A percentile compares a stretch with the other conserved stretches of the same genome.
Evolutionary conservation across 108 stramenopile species (phyloP).

Genomic region (Epipyxis sp.): DNA sequence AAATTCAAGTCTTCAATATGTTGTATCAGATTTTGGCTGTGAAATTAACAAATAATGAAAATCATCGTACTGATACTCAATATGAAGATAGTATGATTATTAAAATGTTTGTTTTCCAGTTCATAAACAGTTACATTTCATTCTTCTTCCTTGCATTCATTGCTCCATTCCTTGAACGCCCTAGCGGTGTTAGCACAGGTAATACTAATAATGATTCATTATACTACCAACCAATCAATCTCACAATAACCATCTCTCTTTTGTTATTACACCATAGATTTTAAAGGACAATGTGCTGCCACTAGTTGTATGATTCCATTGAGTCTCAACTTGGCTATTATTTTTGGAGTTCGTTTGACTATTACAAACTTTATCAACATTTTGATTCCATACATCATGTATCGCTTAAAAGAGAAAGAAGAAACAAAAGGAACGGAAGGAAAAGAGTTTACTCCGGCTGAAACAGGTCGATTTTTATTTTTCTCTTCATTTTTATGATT

Average conservation of each 20-base stretch:
- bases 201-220: too few species aligned
- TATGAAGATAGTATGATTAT: slow-evolving; percentile 87
- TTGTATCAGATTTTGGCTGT: slow-evolving; percentile 41
- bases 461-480: too few species aligned
- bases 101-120: slow-evolving; percentile 95
- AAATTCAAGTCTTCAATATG: slow-evolving; percentile 38
- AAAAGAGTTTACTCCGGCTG: too few species aligned
- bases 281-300: slow-evolving; percentile 28
- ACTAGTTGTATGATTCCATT: slow-evolving; percentile 45
- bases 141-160: slow-evolving; percentile 91
- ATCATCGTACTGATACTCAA: slow-evolving; percentile 84
- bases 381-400: slow-evolving; percentile 31
- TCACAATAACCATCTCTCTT: too few species aligned
- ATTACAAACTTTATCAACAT: slow-evolving; percentile 48
- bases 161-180: not conserved
- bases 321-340: slow-evolving; percentile 49
- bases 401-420: slow-evolving; percentile 8
- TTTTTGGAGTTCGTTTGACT: slow-evolving; percentile 48
- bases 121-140: slow-evolving; percentile 92
- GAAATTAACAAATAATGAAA: slow-evolving; percentile 63
- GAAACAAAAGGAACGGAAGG: slow-evolving; percentile 19
- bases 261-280: not conserved
- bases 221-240: too few species aligned
- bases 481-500: too few species aligned
- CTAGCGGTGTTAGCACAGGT: too few species aligned